phyloP scores from a whole-genome alignment of 2,329 filamentous ascomycete species.

The Hypoxylon sp. region DNA sequence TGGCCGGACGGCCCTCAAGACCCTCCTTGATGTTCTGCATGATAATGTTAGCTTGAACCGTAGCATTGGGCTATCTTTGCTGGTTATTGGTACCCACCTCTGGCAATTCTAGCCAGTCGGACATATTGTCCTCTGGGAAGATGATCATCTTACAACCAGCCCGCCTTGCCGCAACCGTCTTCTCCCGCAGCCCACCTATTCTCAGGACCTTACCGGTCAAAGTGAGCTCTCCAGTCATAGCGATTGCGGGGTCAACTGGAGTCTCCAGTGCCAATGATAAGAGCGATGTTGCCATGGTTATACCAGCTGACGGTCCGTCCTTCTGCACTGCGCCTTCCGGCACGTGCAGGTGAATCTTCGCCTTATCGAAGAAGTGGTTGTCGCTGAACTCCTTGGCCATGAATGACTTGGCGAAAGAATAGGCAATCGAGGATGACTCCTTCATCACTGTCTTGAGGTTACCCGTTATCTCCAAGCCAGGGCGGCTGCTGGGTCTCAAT shows the following conservation, averaged over 20 bases:
- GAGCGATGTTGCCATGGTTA: conserved; percentile 97
- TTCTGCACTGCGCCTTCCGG: conserved; percentile 97
- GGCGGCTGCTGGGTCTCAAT: conserved; percentile 79
- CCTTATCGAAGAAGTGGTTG: conserved; percentile 97
- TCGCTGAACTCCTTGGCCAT: conserved; percentile 88
- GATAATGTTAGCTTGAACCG: conserved; percentile 45
- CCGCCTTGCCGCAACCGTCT: conserved; percentile 94
- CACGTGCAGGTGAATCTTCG: conserved; percentile 94
- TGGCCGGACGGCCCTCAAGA: conserved; percentile 90
- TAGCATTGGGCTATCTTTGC: conserved; percentile 26
- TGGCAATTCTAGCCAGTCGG: conserved; percentile 96
- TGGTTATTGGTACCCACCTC: conserved; percentile 75
- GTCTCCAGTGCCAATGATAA: conserved; percentile 86
- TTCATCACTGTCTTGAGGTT: conserved; percentile 99
- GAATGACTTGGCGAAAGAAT: conserved; percentile 93
- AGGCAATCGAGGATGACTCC: conserved; percentile 94
- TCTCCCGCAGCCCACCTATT: conserved; percentile 94
- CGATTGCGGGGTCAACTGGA: conserved; percentile 85
- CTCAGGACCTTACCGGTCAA: conserved; percentile 96
- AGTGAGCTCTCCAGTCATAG: conserved; percentile 98
- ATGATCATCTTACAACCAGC: conserved; percentile 94
- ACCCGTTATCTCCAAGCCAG: conserved; percentile 90
- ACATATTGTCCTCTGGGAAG: conserved; percentile 95
- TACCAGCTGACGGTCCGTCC: conserved; percentile 92
- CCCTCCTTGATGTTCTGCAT: conserved; percentile 96